A percentile compares a stretch with the other conserved stretches of the same genome.
Evolutionary conservation across 164 flowering plant genomes (phyloP).

Genomic region (Chimonanthus praecox): DNA sequence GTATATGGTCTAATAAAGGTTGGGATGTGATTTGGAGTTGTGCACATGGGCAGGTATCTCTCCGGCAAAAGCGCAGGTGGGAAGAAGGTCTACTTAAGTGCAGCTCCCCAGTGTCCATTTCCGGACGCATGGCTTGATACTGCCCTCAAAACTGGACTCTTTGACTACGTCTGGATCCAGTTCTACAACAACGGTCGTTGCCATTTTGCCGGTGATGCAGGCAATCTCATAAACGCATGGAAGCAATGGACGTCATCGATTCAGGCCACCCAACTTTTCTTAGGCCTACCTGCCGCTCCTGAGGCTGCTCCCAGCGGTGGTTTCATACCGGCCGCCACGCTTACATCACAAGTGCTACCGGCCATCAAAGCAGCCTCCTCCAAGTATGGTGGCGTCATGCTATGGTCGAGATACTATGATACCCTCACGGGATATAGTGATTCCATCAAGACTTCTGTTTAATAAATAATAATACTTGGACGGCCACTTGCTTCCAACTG

Average conservation of each 20-base stretch:
- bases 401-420: slow-evolving; percentile 14
- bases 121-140: slow-evolving; percentile 13
- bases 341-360: slow-evolving; percentile 5
- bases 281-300: slow-evolving; percentile 15
- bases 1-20: not conserved
- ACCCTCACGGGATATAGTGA: slow-evolving; percentile 1
- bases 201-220: not conserved
- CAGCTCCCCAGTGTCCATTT: slow-evolving; percentile 23
- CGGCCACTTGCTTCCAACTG: not conserved
- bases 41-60: not conserved
- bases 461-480: not conserved
- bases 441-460: slow-evolving; percentile 5
- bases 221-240: not conserved
- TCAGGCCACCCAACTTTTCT: slow-evolving; percentile 6
- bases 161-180: slow-evolving; percentile 11
- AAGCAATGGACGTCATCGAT: slow-evolving; percentile 3
- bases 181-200: slow-evolving; percentile 17
- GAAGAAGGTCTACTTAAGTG: slow-evolving; percentile 20
- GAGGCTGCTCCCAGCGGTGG: slow-evolving; percentile 9
- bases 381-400: slow-evolving; percentile 18
- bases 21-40: not conserved
- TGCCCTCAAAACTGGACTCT: slow-evolving; percentile 22
- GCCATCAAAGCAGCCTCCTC: not conserved
- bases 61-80: not conserved
- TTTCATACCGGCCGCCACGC: slow-evolving; percentile 4